A percentile compares a stretch with the other conserved stretches of the same genome.
Evolutionary conservation across 192 early-diverging fungal genomes (phyloP).

Genomic region (Linnemannia hyalina): DNA sequence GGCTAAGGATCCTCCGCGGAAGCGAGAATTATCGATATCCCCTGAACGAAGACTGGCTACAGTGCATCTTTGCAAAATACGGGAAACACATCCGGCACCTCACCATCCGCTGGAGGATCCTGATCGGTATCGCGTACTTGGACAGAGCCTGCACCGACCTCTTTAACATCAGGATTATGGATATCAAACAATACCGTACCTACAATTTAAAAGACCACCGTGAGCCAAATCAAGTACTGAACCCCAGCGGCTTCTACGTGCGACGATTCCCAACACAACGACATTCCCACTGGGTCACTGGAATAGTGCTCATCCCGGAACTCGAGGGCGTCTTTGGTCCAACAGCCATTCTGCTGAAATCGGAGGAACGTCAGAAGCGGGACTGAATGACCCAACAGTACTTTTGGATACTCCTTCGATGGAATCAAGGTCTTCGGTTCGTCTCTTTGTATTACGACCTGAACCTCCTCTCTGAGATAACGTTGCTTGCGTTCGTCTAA

Average conservation of each 20-base stretch:
- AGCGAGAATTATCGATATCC: neutral
- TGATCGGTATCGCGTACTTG: neutral
- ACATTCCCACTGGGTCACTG: neutral
- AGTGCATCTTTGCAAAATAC: neutral
- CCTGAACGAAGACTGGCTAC: neutral
- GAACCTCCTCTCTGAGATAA: neutral
- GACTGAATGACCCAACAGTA: neutral
- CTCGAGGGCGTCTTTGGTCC: neutral
- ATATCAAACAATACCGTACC: neutral
- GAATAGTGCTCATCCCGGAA: neutral
- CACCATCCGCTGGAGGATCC: neutral
- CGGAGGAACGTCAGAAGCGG: neutral
- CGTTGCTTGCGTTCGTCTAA: neutral
- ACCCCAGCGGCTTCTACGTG: neutral
- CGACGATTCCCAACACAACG: neutral
- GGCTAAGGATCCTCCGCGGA: neutral
- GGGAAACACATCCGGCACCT: neutral
- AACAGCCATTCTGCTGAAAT: neutral
- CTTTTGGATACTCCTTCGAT: neutral
- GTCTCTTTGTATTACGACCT: neutral
- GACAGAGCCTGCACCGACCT: neutral
- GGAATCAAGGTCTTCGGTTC: neutral
- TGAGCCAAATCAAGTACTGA: neutral
- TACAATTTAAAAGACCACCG: neutral
- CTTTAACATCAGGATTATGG: neutral